Evolutionary conservation across 495 filamentous ascomycete genomes (phyloP).

Genomic region (Rostrohypoxylon terebratum): DNA sequence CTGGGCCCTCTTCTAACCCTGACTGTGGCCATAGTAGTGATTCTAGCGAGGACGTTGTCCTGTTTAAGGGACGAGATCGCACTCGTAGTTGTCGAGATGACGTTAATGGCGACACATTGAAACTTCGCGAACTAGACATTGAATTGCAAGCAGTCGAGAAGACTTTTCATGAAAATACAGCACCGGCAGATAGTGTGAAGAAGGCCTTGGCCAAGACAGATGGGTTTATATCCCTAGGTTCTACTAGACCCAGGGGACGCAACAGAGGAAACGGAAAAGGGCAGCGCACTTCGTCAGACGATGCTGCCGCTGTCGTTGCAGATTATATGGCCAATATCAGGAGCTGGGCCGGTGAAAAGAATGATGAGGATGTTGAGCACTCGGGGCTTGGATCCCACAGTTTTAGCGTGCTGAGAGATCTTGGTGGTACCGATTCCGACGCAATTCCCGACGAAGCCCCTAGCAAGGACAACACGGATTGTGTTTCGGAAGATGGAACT

Average conservation of each 20-base stretch:
- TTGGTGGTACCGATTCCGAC: slow-evolving; percentile 61
- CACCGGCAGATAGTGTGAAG: not conserved
- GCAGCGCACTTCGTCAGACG: slow-evolving; percentile 36
- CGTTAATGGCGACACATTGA: slow-evolving; percentile 27
- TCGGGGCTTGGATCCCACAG: slow-evolving; percentile 34
- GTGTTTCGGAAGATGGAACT: slow-evolving; percentile 38
- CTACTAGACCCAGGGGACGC: slow-evolving; percentile 21
- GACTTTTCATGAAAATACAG: slow-evolving; percentile 5
- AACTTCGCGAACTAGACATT: slow-evolving; percentile 24
- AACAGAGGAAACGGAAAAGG: slow-evolving; percentile 9
- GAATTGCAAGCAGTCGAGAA: slow-evolving; percentile 31
- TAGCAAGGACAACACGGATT: slow-evolving; percentile 36
- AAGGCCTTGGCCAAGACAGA: not conserved
- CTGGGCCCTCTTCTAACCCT: not conserved
- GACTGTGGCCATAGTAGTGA: slow-evolving; percentile 61
- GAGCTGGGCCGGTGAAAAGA: slow-evolving; percentile 52
- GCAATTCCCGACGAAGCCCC: slow-evolving; percentile 32
- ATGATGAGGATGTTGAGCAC: slow-evolving; percentile 37
- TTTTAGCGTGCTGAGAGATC: slow-evolving; percentile 56
- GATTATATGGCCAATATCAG: slow-evolving; percentile 85
- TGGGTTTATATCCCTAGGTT: slow-evolving; percentile 34
- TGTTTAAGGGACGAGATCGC: slow-evolving; percentile 68
- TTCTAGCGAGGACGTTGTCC: slow-evolving; percentile 74
- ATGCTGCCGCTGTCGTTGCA: slow-evolving; percentile 69
- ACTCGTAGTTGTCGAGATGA: slow-evolving; percentile 2